Base-by-base conservation (phyloP, 805 yeast genomes). In the Tetrapisispora taiwanensis region DNA sequence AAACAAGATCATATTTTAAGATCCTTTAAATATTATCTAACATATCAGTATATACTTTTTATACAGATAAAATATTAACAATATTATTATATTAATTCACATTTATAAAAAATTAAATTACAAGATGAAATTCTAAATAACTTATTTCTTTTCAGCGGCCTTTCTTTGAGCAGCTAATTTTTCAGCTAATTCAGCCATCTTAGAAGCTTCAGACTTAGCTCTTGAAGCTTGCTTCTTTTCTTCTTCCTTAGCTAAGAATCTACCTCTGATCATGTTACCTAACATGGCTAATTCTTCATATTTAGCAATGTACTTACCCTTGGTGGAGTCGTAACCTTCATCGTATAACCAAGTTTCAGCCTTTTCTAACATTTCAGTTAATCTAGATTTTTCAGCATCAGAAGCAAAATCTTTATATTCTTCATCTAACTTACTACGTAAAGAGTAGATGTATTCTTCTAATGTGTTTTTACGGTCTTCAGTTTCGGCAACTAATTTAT, bases 271-370 rank as follows among this genome's bases (percentile, higher is more conserved):
- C 58, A 90, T 73, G 76, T 92, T 92, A 68, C 97, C 97, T 58
- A 81, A 74, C 40, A 95, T 76, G 41, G 96, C 94, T 60, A 90
- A 79, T 70, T 92, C 97, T 73, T 92, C 97, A 71, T 87, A 87
- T 71, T 84, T 88, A 60, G 97, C 97, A 69, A 90, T 81, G 76
- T 90, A 90, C 66, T 83, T 87, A 58, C 90, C 97, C 78, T 90
- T 88, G 60, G 88, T 76, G 50, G 96, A 78, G 67, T 90, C 98
- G 66, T 85, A 88, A 62, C 97, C 97, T 45, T 87, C 97, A 50
- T 84, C 95, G 69, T 92, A 90, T 60, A 92, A 79, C 98, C 98
- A 90, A 63, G 90, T 95, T 76, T 92, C 97, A 54, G 97, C 80
- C 66, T 81, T 82, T 61, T 73, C 65, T 63, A 90, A 76, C 74